Percentiles rank a stretch among this genome's conserved stretches.
phyloP scores from a whole-genome alignment of 2,329 filamentous ascomycete species.

The Orbilia javanica region DNA sequence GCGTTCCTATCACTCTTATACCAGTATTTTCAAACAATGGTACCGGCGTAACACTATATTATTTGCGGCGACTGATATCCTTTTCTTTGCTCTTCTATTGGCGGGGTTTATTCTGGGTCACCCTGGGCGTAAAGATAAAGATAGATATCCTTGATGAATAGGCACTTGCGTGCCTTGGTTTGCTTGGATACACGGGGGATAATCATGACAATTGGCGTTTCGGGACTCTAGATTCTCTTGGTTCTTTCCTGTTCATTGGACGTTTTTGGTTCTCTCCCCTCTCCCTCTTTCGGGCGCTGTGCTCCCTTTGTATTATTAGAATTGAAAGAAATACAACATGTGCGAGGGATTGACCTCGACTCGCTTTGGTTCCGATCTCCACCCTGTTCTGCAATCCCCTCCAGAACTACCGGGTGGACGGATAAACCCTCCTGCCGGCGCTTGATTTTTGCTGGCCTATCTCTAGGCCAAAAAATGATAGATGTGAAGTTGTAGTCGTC shows the following conservation, averaged over 20 bases:
- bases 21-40: conserved; percentile 18
- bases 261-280: not conserved
- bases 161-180: not conserved
- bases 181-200: conserved; percentile 24
- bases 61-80: conserved; percentile 37
- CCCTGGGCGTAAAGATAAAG: conserved; percentile 50
- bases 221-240: not conserved
- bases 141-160: conserved; percentile 50
- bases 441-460: no score
- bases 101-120: conserved; percentile 45
- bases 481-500: not conserved
- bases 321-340: not conserved
- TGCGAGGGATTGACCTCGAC: not conserved
- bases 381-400: not conserved
- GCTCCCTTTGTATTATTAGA: conserved; percentile 13
- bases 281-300: conserved; percentile 11
- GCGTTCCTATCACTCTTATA: conserved; percentile 30
- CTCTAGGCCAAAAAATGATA: not conserved
- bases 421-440: no score
- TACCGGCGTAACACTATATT: conserved; percentile 33
- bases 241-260: not conserved
- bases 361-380: not conserved
- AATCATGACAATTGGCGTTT: conserved; percentile 17
- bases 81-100: conserved; percentile 47
- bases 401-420: not conserved